phyloP scores from a whole-genome alignment of 192 early-diverging fungal species.

The Podila epicladia region DNA sequence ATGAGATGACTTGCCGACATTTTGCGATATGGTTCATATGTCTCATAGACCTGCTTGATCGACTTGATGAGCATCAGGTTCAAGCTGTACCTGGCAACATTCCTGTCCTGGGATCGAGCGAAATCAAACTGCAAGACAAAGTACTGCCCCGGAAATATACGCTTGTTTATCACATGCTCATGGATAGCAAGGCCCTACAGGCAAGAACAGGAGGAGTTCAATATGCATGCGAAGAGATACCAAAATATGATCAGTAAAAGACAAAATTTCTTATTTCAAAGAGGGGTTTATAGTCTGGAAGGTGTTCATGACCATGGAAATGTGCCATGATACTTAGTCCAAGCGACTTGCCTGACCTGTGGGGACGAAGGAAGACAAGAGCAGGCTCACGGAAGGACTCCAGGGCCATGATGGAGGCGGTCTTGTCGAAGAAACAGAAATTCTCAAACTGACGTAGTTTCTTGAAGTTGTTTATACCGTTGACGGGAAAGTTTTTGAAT shows the following conservation, averaged over 20 bases:
- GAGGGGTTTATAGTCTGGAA: conserved; percentile 30
- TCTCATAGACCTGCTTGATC: conserved; percentile 40
- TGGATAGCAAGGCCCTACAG: conserved; percentile 44
- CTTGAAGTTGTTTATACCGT: conserved; percentile 31
- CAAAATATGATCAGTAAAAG: conserved; percentile 4
- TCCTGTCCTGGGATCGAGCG: conserved; percentile 12
- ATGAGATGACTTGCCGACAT: conserved; percentile 22
- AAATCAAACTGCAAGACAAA: conserved; percentile 41
- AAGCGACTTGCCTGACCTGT: conserved; percentile 47
- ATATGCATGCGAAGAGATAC: conserved; percentile 12
- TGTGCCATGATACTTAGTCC: conserved; percentile 40
- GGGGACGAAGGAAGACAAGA: conserved; percentile 46
- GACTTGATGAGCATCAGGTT: conserved; percentile 38
- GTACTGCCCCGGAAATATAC: conserved; percentile 12
- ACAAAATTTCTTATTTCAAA: conserved; percentile 28
- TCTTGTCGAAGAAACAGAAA: conserved; percentile 42
- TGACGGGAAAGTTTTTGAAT: conserved; percentile 29
- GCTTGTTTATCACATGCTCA: conserved; percentile 18
- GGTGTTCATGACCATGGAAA: conserved; percentile 53
- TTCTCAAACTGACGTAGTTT: conserved; percentile 15
- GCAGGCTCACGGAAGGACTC: conserved; percentile 21
- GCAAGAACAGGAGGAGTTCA: conserved; percentile 10
- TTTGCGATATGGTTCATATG: conserved; percentile 37
- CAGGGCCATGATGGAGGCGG: conserved; percentile 33
- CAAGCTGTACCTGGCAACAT: conserved; percentile 12